Percentiles rank a stretch among this genome's conserved stretches.
These are phyloP conservation scores for Symbiotaphrina buchneri DNA, from an alignment of 495 filamentous ascomycete genomes.

Conservation along the genomic window DNA sequence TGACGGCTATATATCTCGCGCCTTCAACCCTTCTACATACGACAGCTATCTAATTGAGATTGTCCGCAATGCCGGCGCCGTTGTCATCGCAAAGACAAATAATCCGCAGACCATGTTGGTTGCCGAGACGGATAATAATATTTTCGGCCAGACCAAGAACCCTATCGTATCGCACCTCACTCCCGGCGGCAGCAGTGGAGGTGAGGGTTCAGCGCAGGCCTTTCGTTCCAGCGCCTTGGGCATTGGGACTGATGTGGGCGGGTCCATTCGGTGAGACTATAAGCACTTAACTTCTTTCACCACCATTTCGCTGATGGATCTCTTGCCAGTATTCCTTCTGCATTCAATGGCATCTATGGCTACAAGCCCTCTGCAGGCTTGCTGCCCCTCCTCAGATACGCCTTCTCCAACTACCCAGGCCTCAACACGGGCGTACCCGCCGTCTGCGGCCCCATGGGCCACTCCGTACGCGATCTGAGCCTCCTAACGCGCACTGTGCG, in stretches of 20 bases:
- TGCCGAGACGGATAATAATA: conserved; percentile 17
- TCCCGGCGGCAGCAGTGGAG: conserved; percentile 38
- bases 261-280: conserved; percentile 30
- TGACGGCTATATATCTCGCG: conserved; percentile 29
- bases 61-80: conserved; percentile 7
- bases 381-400: too few species aligned
- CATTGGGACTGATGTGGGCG: conserved; percentile 21
- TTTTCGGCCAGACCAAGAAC: conserved; percentile 18
- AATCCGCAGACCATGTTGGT: conserved; percentile 19
- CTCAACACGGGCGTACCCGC: too few species aligned
- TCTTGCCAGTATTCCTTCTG: conserved; percentile 37
- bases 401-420: too few species aligned
- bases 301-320: too few species aligned
- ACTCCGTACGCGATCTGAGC: conserved; percentile 10
- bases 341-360: conserved; percentile 32
- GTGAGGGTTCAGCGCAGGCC: conserved; percentile 34
- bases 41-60: background rate
- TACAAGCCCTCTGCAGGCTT: conserved; percentile 34
- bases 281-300: too few species aligned
- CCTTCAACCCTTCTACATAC: background rate
- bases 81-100: conserved; percentile 20
- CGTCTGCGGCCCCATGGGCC: conserved; percentile 9
- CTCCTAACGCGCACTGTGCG: conserved; percentile 9
- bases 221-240: conserved; percentile 29
- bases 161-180: conserved; percentile 13